Evolutionary conservation across 306 rosid species (phyloP).

Genomic region (Parietaria judaica): DNA sequence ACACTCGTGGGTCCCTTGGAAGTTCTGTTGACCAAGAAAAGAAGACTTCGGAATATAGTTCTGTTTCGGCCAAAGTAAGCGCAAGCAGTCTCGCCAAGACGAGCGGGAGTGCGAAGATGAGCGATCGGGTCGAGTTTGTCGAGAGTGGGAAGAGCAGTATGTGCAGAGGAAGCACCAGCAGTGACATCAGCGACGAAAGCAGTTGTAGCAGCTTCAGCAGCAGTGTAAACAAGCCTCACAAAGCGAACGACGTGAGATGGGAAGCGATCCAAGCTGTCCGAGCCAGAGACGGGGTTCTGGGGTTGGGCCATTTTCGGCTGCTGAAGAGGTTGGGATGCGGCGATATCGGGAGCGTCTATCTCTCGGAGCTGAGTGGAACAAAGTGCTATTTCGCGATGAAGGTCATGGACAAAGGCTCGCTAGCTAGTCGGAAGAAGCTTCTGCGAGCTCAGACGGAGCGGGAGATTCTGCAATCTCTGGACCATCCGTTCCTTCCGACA

Average conservation of each 20-base stretch:
- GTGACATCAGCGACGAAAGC: constrained; percentile 95
- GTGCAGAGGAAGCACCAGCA: constrained; percentile 96
- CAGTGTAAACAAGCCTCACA: constrained; percentile 88
- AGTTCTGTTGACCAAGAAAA: constrained; percentile 60
- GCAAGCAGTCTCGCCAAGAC: constrained; percentile 81
- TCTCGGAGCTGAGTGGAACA: constrained; percentile 92
- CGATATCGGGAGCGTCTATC: constrained; percentile 96
- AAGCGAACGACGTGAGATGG: constrained; percentile 98
- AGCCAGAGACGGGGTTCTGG: constrained; percentile 68
- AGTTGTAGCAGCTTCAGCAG: constrained; percentile 92
- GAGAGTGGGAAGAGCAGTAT: constrained; percentile 98
- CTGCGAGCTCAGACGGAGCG: constrained; percentile 99
- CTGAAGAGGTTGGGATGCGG: constrained; percentile 96
- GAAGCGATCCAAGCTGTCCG: constrained; percentile 92
- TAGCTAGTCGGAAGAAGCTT: constrained; percentile 85
- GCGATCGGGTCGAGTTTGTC: constrained; percentile 71
- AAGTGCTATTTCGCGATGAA: constrained; percentile 95
- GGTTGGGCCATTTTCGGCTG: constrained; percentile 83
- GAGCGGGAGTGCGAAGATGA: constrained; percentile 87
- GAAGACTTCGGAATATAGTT: constrained; percentile 73
- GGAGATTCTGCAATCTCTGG: constrained; percentile 88
- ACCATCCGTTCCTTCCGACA: constrained; percentile 96
- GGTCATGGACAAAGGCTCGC: constrained; percentile 98
- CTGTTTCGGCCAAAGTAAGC: constrained; percentile 77
- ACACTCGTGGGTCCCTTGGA: constrained; percentile 46